phyloP scores from a whole-genome alignment of 2,329 filamentous ascomycete genomes.

The Periconia sp. region DNA sequence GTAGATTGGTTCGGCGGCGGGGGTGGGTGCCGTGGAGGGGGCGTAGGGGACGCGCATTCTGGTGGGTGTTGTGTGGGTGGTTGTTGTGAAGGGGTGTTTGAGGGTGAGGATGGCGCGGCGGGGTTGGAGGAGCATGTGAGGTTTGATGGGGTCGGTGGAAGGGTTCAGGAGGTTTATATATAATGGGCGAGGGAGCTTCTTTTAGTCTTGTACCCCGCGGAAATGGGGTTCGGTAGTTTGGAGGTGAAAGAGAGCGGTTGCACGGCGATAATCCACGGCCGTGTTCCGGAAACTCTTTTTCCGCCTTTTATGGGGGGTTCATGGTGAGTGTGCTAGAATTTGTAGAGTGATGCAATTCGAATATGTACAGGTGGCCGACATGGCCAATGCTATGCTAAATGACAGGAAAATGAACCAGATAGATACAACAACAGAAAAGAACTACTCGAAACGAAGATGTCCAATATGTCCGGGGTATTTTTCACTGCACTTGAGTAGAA shows the following conservation, averaged over 20 bases:
- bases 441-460: not conserved
- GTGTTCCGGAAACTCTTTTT: too few relatives aligned
- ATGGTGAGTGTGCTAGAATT: too few relatives aligned
- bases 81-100: not conserved
- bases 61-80: slow-evolving; percentile 9
- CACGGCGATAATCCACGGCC: too few relatives aligned
- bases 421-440: not conserved
- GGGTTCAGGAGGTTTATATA: slow-evolving; percentile 3
- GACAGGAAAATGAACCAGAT: not conserved
- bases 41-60: slow-evolving; percentile 61
- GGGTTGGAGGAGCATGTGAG: not conserved
- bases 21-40: slow-evolving; percentile 49
- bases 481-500: too few relatives aligned
- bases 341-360: not conserved
- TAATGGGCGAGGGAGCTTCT: slow-evolving; percentile 6
- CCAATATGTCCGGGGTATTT: not conserved
- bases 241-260: too few relatives aligned
- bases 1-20: slow-evolving; percentile 52
- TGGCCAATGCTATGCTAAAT: slow-evolving; percentile 1
- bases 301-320: too few relatives aligned
- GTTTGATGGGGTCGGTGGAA: not conserved
- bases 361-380: slow-evolving; percentile 4
- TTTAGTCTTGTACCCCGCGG: slow-evolving; percentile 3
- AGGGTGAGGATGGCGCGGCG: not conserved
- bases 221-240: slow-evolving; percentile 3